Base-by-base conservation (phyloP, 345 rosid genomes). In the Ricinus communis region DNA sequence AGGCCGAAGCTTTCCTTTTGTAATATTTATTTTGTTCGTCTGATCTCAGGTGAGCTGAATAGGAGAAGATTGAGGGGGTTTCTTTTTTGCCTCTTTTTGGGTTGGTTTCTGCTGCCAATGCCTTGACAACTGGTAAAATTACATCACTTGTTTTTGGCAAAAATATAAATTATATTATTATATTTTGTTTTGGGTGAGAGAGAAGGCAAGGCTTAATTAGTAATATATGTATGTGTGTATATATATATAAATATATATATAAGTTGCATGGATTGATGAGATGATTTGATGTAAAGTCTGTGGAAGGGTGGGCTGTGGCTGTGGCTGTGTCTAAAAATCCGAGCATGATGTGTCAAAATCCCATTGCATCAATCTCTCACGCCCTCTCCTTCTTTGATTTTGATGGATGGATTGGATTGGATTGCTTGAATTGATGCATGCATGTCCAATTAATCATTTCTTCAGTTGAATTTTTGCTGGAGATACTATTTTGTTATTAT, bases 21-120 rank as follows among this genome's bases (percentile, higher is more conserved):
- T n/a, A 38, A 16, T 46, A 22, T 30, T n/a, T 5, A 19, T 9
- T n/a, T n/a, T n/a, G n/a, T n/a, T n/a, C n/a, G n/a, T n/a, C n/a
- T n/a, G n/a, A 22, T 3, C 5, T 28, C 62, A 50, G 68, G 41
- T 45, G 69, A 49, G 62, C 60, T 68, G 58, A 64, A 64, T 28
- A 16, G 66, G 75, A 59, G 77, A 66, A n/a, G 70, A 73, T 61
- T 30, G 6, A 18, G 60, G 75, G 75, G 57, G 74, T 43, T 15
- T 3, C 5, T 53, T 8, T 61, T 47, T 19, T 53, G 27, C n/a
- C 27, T 43, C 5, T 66, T 65, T 70, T 19, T 31, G 27, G 80
- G 57, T 53, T 22, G 21, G 11, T 24, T 5, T n/a, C 57, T 53
- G 27, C 57, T 53, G 14, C 13, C 27, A 53, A 22, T 1, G 57